Evolutionary conservation across 345 rosid genomes (phyloP), one percentile per base, ranked within the genome.

Genomic region (Acer negundo): DNA sequence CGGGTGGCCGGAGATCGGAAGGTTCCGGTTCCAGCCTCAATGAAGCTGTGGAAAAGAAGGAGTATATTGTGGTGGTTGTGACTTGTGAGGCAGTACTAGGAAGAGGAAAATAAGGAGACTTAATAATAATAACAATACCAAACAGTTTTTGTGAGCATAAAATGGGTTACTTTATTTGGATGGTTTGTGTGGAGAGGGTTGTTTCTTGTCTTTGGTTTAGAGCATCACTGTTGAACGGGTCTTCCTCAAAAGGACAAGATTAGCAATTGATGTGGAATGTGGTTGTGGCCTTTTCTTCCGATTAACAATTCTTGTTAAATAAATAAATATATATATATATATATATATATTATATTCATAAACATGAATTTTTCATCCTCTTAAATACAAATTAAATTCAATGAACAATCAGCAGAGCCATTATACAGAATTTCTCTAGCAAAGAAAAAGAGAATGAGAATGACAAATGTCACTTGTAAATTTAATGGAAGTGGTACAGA

Each of bases 1-100:
- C 6, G 67, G 69, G 24, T 75, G 92, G 91, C 85, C 89, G 88
- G 96, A 89, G 84, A 85, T 55, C 69, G 46, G 58, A 56, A 22
- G 56, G 78, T 82, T 77, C 88, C 90, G 89, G 93, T 35, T 35
- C 38, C 38, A 35, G 38, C 38, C 38, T 35, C 38, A 4, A 55
- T 40, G 38, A 31, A 38, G 24, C 19, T 10, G n/a, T 15, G 61
- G 70, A 77, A 68, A 61, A 10, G 16, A 38, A 9, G 9, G 40
- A 19, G 70, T 40, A 7, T 40, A 4, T 40, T 42, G 11, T 59
- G 62, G 1, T 16, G 17, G 16, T 38, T 26, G 6, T 13, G 67
- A 47, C 16, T 38, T 26, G 6, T 13, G 67, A 47, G 1, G 31
- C 0, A 28, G 56, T n/a, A 59, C 38, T 9, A 8, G 40, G 56